These are phyloP conservation scores for Endoconidiophora polonica DNA, from an alignment of 2,329 filamentous ascomycete species.

Conservation along the genomic window DNA sequence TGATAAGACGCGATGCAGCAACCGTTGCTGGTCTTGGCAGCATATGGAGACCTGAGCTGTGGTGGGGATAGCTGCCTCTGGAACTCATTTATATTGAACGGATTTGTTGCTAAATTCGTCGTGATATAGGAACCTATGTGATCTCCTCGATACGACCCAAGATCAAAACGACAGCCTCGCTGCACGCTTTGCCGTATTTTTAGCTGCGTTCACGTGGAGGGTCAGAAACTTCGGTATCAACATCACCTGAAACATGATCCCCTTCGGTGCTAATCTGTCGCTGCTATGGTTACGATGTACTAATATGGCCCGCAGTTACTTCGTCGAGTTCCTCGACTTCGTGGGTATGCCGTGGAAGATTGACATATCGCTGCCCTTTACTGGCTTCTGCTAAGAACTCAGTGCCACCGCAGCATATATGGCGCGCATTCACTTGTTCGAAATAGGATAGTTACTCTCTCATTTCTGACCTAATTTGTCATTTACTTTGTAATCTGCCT, in stretches of 20 bases:
- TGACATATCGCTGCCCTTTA: too few relatives aligned
- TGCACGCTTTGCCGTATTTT: constrained; percentile 20
- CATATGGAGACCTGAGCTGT: too few relatives aligned
- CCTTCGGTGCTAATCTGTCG: constrained; percentile 21
- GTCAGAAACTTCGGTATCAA: constrained; percentile 17
- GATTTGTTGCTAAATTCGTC: neutral
- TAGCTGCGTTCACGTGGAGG: constrained; percentile 17
- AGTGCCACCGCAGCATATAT: neutral
- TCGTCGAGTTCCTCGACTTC: constrained; percentile 6
- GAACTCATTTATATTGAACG: neutral
- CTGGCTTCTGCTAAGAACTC: neutral
- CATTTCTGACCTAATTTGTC: neutral
- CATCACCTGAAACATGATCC: constrained; percentile 19
- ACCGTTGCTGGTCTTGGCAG: too few relatives aligned
- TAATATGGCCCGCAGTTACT: constrained; percentile 20
- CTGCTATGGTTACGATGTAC: constrained; percentile 19
- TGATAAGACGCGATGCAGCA: too few relatives aligned
- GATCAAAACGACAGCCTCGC: constrained; percentile 21
- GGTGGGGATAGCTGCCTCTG: too few relatives aligned
- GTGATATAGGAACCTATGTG: constrained; percentile 23
- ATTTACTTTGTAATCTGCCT: neutral
- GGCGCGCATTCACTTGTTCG: neutral
- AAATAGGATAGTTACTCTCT: neutral
- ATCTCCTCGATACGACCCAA: constrained; percentile 22
- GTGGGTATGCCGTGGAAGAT: too few relatives aligned